A percentile compares a stretch with the other conserved stretches of the same genome.
Conservation (phyloP, 768 basidiomycete genomes). For the Termitomyces sp. region DNA sequence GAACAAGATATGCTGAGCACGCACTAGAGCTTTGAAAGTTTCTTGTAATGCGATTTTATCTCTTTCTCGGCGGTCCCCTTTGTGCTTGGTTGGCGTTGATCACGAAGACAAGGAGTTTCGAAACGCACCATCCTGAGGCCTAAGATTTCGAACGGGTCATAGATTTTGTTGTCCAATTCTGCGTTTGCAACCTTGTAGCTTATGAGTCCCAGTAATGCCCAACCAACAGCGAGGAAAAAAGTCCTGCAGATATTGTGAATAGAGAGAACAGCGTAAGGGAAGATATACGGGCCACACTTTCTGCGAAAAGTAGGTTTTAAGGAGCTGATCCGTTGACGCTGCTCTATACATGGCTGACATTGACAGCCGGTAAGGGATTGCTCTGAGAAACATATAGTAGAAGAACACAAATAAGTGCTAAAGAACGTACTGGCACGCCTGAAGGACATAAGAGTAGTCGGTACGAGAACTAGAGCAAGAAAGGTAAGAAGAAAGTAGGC, state of each 20-base stretch:
- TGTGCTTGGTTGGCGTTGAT: background rate
- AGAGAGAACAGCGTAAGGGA: background rate
- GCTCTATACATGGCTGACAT: conserved; percentile 59
- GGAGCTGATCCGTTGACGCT: conserved; percentile 46
- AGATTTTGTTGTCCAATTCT: conserved; percentile 64
- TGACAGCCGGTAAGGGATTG: conserved; percentile 48
- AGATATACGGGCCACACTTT: conserved; percentile 36
- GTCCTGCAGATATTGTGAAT: conserved; percentile 37
- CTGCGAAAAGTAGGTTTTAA: conserved; percentile 45
- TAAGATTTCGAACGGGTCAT: conserved; percentile 93
- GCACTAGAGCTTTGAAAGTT: conserved; percentile 86
- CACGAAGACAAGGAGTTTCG: background rate
- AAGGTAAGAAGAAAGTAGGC: conserved; percentile 90
- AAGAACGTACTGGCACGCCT: conserved; percentile 41
- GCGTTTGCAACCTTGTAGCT: conserved; percentile 60
- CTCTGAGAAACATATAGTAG: conserved; percentile 21
- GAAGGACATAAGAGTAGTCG: conserved; percentile 60
- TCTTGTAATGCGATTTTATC: conserved; percentile 95
- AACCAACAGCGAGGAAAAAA: conserved; percentile 62
- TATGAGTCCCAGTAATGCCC: conserved; percentile 67
- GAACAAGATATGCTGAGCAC: background rate
- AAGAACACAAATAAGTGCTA: background rate
- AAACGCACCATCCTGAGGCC: conserved; percentile 64
- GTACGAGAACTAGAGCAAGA: conserved; percentile 79
- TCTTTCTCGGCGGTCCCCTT: conserved; percentile 79